Evolutionary conservation across 2,329 filamentous ascomycete genomes (phyloP), one percentile per base, ranked within the genome.

Genomic region (Paecilomyces dactylethromorphus): DNA sequence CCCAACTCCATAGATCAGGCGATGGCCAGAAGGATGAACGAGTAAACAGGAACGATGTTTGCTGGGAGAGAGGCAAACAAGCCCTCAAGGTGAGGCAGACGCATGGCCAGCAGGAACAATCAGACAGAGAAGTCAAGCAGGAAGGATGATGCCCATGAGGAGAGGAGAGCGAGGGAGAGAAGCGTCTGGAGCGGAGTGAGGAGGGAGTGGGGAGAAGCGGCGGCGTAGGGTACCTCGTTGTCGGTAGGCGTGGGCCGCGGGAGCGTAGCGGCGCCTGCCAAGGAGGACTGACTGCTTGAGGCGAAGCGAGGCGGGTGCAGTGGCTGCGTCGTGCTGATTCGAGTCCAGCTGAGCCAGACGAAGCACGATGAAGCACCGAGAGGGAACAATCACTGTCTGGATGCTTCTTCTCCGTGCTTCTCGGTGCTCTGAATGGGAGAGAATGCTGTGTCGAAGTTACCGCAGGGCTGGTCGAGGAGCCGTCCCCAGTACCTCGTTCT

Each of bases 1-100:
- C 60, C 66, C 63, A 64, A 69, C 67, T 67, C 68, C 71, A 73
- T 73, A 65, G 64, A 69, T 67, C 65, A 63, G 64, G 62, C 62
- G 50, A n/a, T 52, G 50, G 50, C 11, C 50, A 22, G n/a, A n/a
- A 24, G 50, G 50, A 21, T 52, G 21, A 18, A 26, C 1, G 50
- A 52, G 50, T 18, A n/a, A 52, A 21, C 22, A 52, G 50, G n/a
- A 45, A 45, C 18, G 39, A 45, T 52, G 50, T 52, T 52, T 52
- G 50, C 50, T 29, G 50, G 21, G 50, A 29, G 26, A 29, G 26
- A 52, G 22, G 50, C 50, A 52, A 52, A 52, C 50, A 24, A 52
- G 50, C 22, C 50, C 15, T 24, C 22, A 29, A 15, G 50, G n/a
- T 11, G 50, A 52, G 50, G 13, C 21, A 52, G 50, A 52, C 50